These are phyloP conservation scores for Hygrophila difformis DNA, from an alignment of 257 asterid species.

Conservation along the genomic window DNA sequence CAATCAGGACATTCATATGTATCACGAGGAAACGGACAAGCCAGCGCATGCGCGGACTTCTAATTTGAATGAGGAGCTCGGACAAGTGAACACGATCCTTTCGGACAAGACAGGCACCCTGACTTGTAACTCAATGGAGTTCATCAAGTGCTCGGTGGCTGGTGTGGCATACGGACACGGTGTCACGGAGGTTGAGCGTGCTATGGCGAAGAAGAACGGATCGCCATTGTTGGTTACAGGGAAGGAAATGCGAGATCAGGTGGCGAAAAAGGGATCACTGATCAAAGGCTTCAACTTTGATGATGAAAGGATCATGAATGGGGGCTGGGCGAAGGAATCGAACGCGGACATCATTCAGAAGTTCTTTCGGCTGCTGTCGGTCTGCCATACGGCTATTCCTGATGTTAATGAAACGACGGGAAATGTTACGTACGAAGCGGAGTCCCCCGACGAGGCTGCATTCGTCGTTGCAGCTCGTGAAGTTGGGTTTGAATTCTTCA, in stretches of 20 bases:
- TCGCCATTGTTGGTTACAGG: slow-evolving; percentile 47
- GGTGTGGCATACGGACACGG: slow-evolving; percentile 83
- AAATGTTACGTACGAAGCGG: slow-evolving; percentile 76
- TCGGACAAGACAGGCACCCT: slow-evolving; percentile 93
- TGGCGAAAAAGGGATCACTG: slow-evolving; percentile 25
- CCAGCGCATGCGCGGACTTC: slow-evolving; percentile 94
- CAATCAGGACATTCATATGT: slow-evolving; percentile 69
- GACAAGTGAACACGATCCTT: slow-evolving; percentile 83
- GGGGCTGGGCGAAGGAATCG: slow-evolving; percentile 61
- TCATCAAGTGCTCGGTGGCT: slow-evolving; percentile 81
- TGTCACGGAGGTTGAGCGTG: slow-evolving; percentile 75
- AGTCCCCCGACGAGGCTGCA: slow-evolving; percentile 97
- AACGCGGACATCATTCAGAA: slow-evolving; percentile 49
- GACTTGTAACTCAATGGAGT: slow-evolving; percentile 94
- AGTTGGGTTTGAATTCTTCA: slow-evolving; percentile 77
- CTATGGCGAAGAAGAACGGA: slow-evolving; percentile 73
- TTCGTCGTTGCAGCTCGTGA: slow-evolving; percentile 92
- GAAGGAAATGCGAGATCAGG: neutral
- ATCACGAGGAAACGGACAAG: slow-evolving; percentile 76
- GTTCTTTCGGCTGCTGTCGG: slow-evolving; percentile 66
- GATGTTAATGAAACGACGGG: slow-evolving; percentile 63
- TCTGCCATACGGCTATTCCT: slow-evolving; percentile 93
- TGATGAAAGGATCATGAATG: slow-evolving; percentile 60
- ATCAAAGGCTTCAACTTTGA: slow-evolving; percentile 83
- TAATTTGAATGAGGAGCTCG: slow-evolving; percentile 81